Percentiles rank a stretch among this genome's conserved stretches.
These are phyloP conservation scores for Rhizophora apiculata DNA, from an alignment of 345 rosid genomes.

Conservation along the genomic window DNA sequence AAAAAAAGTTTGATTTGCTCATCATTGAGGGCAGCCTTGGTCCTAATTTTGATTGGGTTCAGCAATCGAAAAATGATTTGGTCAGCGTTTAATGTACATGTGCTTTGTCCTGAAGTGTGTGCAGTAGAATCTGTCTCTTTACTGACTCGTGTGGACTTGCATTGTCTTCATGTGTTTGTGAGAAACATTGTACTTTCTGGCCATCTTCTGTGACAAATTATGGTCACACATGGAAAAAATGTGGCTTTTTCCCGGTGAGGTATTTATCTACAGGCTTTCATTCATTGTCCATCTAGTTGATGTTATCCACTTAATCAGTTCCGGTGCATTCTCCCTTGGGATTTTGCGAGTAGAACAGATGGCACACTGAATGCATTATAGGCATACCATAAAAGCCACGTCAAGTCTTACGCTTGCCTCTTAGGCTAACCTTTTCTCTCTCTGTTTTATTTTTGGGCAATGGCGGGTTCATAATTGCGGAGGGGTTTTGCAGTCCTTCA, in stretches of 20 bases:
- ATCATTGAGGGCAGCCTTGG: constrained; percentile 15
- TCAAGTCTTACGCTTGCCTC: neutral
- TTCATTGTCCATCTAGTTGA: too few relatives aligned
- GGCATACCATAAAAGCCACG: constrained; percentile 4
- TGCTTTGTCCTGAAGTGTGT: constrained; percentile 28
- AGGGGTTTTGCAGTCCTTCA: too few relatives aligned
- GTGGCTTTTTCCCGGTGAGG: constrained; percentile 1
- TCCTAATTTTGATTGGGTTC: constrained; percentile 11
- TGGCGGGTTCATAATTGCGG: neutral
- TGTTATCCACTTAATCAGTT: too few relatives aligned
- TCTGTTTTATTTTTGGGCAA: neutral
- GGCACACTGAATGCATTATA: neutral
- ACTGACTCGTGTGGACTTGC: constrained; percentile 27
- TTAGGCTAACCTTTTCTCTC: neutral
- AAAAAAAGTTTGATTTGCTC: constrained; percentile 15
- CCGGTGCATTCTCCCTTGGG: neutral
- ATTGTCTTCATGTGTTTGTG: constrained; percentile 36
- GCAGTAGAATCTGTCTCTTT: constrained; percentile 28
- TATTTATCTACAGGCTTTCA: too few relatives aligned
- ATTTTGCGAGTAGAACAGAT: neutral
- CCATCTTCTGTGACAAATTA: constrained; percentile 19
- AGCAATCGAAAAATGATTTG: constrained; percentile 10
- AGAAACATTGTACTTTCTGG: constrained; percentile 22
- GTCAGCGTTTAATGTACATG: constrained; percentile 14
- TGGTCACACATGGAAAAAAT: constrained; percentile 30